Percentiles rank a stretch among this genome's conserved stretches.
Conservation (phyloP, 192 early-diverging fungal genomes). For the Gorgonomyces haynaldii region DNA sequence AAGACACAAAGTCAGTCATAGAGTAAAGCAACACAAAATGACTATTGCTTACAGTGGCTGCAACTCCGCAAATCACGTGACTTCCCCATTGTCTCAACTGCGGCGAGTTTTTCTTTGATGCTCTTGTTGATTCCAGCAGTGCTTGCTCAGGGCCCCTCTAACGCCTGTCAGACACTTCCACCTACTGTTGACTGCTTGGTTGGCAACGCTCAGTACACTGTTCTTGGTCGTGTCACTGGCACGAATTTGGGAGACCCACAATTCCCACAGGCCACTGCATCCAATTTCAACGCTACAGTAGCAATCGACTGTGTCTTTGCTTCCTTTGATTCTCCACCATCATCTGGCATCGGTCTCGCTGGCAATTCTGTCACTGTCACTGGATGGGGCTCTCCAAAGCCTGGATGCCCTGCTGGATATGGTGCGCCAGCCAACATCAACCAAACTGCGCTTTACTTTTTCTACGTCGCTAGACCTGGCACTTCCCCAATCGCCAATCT, state of each 20-base stretch:
- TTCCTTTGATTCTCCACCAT: conserved; percentile 1
- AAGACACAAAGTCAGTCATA: too few relatives aligned
- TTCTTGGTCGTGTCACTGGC: not conserved
- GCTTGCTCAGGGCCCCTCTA: too few relatives aligned
- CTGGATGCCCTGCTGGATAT: not conserved
- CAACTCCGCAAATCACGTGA: too few relatives aligned
- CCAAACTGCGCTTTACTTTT: not conserved
- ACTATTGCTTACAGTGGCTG: too few relatives aligned
- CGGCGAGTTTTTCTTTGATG: too few relatives aligned
- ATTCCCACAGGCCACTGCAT: not conserved
- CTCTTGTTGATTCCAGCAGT: too few relatives aligned
- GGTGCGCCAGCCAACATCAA: conserved; percentile 1
- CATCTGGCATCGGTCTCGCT: not conserved
- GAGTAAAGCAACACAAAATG: too few relatives aligned
- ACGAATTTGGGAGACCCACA: not conserved
- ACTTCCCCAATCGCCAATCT: not conserved
- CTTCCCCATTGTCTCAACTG: too few relatives aligned
- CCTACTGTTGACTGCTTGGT: not conserved
- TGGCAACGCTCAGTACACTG: conserved; percentile 5
- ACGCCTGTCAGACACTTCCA: too few relatives aligned
- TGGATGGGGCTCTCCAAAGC: not conserved
- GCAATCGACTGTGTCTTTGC: not conserved
- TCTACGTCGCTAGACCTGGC: conserved; percentile 4
- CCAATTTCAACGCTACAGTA: not conserved
- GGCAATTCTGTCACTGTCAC: not conserved